phyloP scores from a whole-genome alignment of 2,329 filamentous ascomycete genomes.

The Tolypocladium cylindrosporum region DNA sequence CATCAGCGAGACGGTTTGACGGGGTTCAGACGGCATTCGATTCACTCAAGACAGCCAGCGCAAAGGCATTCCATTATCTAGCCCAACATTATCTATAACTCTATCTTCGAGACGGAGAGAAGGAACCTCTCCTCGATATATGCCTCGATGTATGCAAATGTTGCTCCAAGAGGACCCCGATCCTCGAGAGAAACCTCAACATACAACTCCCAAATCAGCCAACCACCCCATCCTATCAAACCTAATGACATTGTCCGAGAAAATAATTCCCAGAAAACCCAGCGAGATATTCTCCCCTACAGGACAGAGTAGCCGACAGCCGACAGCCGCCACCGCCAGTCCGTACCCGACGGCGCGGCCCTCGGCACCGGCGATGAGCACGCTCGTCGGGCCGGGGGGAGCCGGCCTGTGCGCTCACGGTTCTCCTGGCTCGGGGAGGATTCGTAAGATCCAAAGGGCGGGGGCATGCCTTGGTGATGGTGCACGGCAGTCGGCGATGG shows the following conservation, averaged over 20 bases:
- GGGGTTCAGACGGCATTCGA: too few species aligned
- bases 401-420: background rate
- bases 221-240: background rate
- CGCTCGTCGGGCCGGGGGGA: background rate
- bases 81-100: background rate
- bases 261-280: background rate
- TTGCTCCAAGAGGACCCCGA: background rate
- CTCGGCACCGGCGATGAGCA: slow-evolving; percentile 9
- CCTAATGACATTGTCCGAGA: background rate
- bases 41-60: background rate
- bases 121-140: background rate
- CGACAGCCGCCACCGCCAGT: slow-evolving; percentile 13
- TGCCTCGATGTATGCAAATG: background rate
- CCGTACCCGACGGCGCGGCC: slow-evolving; percentile 9
- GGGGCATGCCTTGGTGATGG: slow-evolving; percentile 22
- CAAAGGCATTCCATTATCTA: too few species aligned
- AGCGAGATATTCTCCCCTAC: slow-evolving; percentile 10
- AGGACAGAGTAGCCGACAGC: slow-evolving; percentile 17
- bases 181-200: background rate
- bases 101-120: background rate
- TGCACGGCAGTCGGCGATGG: slow-evolving; percentile 46
- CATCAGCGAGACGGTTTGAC: background rate
- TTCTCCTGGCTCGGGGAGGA: slow-evolving; percentile 1
- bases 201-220: background rate
- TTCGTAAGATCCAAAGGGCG: background rate